Base-by-base conservation (phyloP, 2,329 filamentous ascomycete genomes). In the Fusarium anguioides region DNA sequence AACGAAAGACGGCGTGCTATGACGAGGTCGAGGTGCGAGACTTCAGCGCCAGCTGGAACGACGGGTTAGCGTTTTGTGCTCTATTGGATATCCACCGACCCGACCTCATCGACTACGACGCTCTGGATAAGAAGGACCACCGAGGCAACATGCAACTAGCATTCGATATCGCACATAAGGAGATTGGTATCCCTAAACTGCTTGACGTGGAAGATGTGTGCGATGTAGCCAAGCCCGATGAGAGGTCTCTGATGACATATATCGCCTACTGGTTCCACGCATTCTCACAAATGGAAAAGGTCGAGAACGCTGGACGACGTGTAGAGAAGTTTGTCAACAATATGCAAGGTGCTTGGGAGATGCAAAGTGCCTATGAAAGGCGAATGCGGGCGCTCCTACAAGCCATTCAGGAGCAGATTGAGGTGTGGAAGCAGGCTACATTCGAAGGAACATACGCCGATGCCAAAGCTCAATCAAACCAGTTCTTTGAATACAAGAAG, bases 191-290 rank as follows among this genome's bases (percentile, higher is more conserved):
- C 60, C 96, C 96, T 17, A 93, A 95, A 74, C 84, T 99, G 76
- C 86, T 99, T 60, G 96, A 99, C 78, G 96, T 98, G 15, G 96
- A 99, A 80, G 96, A 99, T 82, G 96, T 99, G 20, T 97, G 93
- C 78, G 96, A 99, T 77, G 95, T 99, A 26, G 87, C 94, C 23
- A 96, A 96, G 81, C 96, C 96, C 23, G 96, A 99, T 77, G 96
- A 99, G 80, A 90, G 93, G 72, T 96, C 92, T 77, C 85, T 99
- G 76, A 99, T 99, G 96, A 99, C 96, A 1, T 99, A 99, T 79
- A 99, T 99, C 73, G 96, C 96, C 68, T 99, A 99, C 83, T 99
- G 96, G 96, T 99, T 99, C 86, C 96, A 99, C 77, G 96, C 96
- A 72, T 99, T 99, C 78, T 98, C 95, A 27, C 95, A 98, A 75